These are phyloP conservation scores for Collybia nuda DNA, from an alignment of 768 basidiomycete genomes.

Conservation along the genomic window DNA sequence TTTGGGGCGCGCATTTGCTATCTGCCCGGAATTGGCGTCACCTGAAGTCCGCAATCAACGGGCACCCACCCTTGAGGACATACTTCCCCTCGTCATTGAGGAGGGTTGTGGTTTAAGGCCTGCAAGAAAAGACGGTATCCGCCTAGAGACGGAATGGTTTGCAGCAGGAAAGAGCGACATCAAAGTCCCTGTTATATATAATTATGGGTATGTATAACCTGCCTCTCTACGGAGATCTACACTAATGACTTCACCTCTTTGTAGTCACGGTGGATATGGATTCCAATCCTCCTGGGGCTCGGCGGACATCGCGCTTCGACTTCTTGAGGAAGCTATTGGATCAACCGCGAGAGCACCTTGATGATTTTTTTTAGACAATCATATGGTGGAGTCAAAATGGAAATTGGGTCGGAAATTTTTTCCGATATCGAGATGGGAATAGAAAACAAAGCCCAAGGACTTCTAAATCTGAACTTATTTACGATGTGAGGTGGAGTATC, in stretches of 20 bases:
- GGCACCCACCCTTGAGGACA: constrained; percentile 47
- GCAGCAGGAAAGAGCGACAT: constrained; percentile 19
- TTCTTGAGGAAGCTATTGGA: constrained; percentile 38
- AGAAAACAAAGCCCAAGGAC: too few relatives aligned
- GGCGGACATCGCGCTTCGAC: constrained; percentile 47
- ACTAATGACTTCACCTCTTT: not conserved
- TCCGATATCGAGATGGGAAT: too few relatives aligned
- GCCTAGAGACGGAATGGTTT: constrained; percentile 52
- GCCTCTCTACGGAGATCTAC: not conserved
- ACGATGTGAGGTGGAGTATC: too few relatives aligned
- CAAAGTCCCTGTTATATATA: constrained; percentile 51
- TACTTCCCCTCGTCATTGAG: constrained; percentile 45
- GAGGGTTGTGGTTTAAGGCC: constrained; percentile 67
- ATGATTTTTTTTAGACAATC: too few relatives aligned
- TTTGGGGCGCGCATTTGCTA: constrained; percentile 45
- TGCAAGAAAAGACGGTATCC: constrained; percentile 63
- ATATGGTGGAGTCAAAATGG: too few relatives aligned
- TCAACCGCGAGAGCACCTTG: too few relatives aligned
- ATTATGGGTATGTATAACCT: constrained; percentile 57
- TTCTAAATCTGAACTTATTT: too few relatives aligned
- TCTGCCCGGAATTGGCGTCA: constrained; percentile 59
- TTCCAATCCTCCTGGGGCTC: constrained; percentile 71
- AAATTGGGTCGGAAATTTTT: too few relatives aligned
- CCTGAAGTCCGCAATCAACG: constrained; percentile 48
- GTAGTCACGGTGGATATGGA: constrained; percentile 64